Conservation (phyloP, 148 eudicot genomes). For the Hydrangea macrophylla region DNA sequence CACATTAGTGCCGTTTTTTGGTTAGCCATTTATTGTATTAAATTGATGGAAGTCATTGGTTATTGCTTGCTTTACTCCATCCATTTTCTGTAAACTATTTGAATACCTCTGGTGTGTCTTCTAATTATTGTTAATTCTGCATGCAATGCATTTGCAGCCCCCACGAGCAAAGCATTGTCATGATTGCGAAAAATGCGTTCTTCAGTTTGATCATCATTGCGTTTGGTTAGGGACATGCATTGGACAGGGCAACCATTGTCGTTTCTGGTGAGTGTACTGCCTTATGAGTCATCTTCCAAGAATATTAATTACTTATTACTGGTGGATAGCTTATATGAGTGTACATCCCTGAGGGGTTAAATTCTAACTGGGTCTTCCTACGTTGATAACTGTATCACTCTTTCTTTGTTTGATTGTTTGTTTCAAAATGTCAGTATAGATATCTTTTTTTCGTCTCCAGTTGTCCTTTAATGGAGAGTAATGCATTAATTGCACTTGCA, state of each 20-base stretch:
- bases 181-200: slow-evolving; percentile 94
- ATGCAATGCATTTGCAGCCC: slow-evolving; percentile 58
- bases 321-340: neutral
- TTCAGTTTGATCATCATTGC: slow-evolving; percentile 99
- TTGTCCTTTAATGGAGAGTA: neutral
- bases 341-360: neutral
- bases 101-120: neutral
- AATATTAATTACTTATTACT: neutral
- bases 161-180: slow-evolving; percentile 97
- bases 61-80: neutral
- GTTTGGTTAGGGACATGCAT: slow-evolving; percentile 98
- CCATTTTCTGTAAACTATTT: no score
- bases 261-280: slow-evolving; percentile 70
- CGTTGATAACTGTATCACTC: neutral
- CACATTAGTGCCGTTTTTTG: neutral
- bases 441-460: neutral
- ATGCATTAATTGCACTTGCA: neutral
- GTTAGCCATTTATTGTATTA: neutral
- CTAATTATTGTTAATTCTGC: slow-evolving; percentile 9
- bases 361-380: neutral
- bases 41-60: neutral
- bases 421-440: neutral
- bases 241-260: slow-evolving; percentile 93
- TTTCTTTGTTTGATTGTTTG: neutral
- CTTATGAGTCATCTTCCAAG: neutral